Conservation (phyloP, 176 grass and related monocot genomes). For the Neostapfia colusana region DNA sequence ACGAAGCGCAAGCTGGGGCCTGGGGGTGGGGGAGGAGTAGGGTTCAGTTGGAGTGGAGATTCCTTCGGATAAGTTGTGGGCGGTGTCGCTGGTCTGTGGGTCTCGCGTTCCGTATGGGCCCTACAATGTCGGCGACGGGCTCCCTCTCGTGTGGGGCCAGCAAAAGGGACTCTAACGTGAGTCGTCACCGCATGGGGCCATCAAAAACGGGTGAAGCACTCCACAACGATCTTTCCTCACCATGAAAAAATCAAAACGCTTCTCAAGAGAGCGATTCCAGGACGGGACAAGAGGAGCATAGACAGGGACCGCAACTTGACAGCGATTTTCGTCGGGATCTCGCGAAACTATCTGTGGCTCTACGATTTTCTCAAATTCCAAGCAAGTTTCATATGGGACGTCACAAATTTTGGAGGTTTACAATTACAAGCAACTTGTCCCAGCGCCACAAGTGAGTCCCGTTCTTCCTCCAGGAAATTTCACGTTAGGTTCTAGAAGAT, state of each 20-base stretch:
- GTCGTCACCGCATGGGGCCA: background rate
- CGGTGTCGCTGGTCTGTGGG: slow-evolving; percentile 43
- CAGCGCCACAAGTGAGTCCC: background rate
- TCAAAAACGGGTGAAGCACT: background rate
- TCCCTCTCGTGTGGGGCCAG: background rate
- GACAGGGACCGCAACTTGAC: background rate
- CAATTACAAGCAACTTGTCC: background rate
- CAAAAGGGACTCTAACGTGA: slow-evolving; percentile 17
- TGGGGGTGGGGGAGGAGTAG: background rate
- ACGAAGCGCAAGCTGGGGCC: background rate
- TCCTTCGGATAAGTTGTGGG: slow-evolving; percentile 36
- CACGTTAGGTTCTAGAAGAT: background rate
- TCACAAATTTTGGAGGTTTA: background rate
- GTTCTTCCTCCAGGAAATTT: background rate
- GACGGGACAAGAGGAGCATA: background rate
- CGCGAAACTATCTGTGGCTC: too few relatives aligned
- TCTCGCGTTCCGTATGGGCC: slow-evolving; percentile 3
- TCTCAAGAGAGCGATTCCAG: background rate
- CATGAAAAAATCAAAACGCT: background rate
- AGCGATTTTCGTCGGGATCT: background rate
- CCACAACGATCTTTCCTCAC: background rate
- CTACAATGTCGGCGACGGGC: slow-evolving; percentile 1
- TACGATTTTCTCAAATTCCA: background rate
- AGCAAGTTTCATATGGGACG: background rate
- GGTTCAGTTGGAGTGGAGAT: slow-evolving; percentile 1